Evolutionary conservation across 768 basidiomycete genomes (phyloP), one percentile per base, ranked within the genome.

Genomic region (Clavaria fumosa): DNA sequence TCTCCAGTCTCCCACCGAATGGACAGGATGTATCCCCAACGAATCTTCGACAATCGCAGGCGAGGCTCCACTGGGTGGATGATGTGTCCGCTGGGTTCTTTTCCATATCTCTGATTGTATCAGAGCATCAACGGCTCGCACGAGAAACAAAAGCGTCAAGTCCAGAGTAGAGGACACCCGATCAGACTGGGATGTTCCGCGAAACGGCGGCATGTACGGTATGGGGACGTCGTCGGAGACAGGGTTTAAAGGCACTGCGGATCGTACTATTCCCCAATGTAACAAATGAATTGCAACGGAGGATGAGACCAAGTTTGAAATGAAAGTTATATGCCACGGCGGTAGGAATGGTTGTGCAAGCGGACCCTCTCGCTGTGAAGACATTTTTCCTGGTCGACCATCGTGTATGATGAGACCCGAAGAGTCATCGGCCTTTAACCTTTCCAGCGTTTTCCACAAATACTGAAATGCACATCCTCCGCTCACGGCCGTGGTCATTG

Each of bases 101-200:
- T n/a, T n/a, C n/a, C n/a, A n/a, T n/a, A n/a, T n/a, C n/a, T n/a
- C 34, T 47, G 51, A 33, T 48, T 82, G 81, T 2, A 74, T 50
- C 12, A 63, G 36, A 5, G 70, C 67, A 48, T 86, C 82, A 31
- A 78, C 47, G 1, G 82, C 79, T 30, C 81, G 68, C 17, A 81
- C 78, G 34, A 78, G 53, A 20, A 83, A 53, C 2, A 85, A 56
- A 1, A 85, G 55, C 9, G 70, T 81, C 23, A 86, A 58, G 46
- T 83, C 79, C 14, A 84, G 50, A 0, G 78, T 81, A 3, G 72
- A 64, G 1, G 77, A 77, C 19, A 26, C 36, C 22, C 23, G 26
- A 9, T 14, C 26, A 9, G 9, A 9, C 14, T 9, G 14, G 9
- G 26, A 35, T 14, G 42, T 35, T 28, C 15, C 38, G 28, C 19